Evolutionary conservation across 257 asterid genomes (phyloP), one percentile per base, ranked within the genome.

Genomic region (Coffea eugenioides): DNA sequence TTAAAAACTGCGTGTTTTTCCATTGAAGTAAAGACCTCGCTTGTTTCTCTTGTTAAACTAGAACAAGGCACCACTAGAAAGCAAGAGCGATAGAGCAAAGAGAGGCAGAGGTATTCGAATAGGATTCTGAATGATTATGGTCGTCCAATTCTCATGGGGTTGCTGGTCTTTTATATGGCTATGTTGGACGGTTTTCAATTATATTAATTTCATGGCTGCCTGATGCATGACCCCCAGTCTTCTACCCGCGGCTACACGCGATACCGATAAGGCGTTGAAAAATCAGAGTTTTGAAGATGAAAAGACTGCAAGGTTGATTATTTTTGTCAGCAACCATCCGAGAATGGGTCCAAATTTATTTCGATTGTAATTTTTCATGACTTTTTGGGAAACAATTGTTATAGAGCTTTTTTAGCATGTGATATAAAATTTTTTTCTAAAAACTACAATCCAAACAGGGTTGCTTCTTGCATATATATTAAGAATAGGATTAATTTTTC

Each of bases 1-100:
- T 41, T 83, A 49, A 84, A 79, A 18, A 71, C 80, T 1, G 84
- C 14, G 39, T 82, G 77, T 0, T 39, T 39, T 51, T 81, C 84
- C 84, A 71, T 81, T 49, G 54, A 39, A 57, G 39, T 34, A 39
- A 4, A 4, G 4, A 39, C 4, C 43, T 39, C 43, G 43, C 43
- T 15, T 74, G 6, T 15, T 5, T 48, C 16, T 73, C n/a, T 64
- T 74, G 23, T 34, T 36, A 43, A 36, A 39, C 39, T 34, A 12
- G 14, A 65, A 9, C 43, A 66, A 12, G 8, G n/a, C 4, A 6
- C 34, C 36, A 18, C 34, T 39, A 11, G 8, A 43, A 36, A n/a
- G 27, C 2, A 5, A 23, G 27, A 52, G 20, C 8, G 69, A 34
- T 3, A 16, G n/a, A 56, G 43, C 6, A 12, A 3, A 0, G 61